Evolutionary conservation across 129 eudicot species (phyloP).

Genomic region (Mikania micrantha): DNA sequence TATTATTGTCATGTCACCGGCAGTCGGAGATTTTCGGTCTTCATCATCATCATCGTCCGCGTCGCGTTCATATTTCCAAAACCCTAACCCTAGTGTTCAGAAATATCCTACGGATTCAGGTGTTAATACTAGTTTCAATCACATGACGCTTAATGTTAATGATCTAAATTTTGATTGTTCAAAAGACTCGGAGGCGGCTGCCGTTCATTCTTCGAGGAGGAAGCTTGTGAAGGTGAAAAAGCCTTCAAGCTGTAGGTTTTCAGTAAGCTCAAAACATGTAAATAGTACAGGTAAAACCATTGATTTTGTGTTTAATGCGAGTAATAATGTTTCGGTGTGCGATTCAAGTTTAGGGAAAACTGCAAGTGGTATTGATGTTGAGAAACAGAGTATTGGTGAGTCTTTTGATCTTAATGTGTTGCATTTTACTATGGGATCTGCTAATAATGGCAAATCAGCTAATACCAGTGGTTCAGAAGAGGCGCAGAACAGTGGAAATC

Average conservation of each 20-base stretch:
- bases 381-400: constrained; percentile 11
- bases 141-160: constrained; percentile 2
- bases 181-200: constrained; percentile 12
- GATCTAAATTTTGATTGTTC: constrained; percentile 30
- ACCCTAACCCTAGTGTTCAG: constrained; percentile 33
- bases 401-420: constrained; percentile 20
- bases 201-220: constrained; percentile 29
- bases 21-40: constrained; percentile 28
- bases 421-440: constrained; percentile 14
- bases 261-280: constrained; percentile 11
- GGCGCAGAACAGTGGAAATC: constrained; percentile 3
- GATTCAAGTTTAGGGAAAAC: constrained; percentile 18
- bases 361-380: constrained; percentile 15
- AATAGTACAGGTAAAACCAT: not conserved
- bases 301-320: constrained; percentile 21
- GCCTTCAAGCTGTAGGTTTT: constrained; percentile 18
- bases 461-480: constrained; percentile 10
- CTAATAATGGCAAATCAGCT: not conserved
- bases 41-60: constrained; percentile 3
- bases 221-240: constrained; percentile 50
- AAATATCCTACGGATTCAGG: constrained; percentile 25
- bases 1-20: constrained; percentile 33
- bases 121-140: constrained; percentile 21
- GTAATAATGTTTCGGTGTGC: constrained; percentile 10
- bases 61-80: constrained; percentile 28